Base-by-base conservation (phyloP, 257 asterid species). In the Cynanchum wilfordii region DNA sequence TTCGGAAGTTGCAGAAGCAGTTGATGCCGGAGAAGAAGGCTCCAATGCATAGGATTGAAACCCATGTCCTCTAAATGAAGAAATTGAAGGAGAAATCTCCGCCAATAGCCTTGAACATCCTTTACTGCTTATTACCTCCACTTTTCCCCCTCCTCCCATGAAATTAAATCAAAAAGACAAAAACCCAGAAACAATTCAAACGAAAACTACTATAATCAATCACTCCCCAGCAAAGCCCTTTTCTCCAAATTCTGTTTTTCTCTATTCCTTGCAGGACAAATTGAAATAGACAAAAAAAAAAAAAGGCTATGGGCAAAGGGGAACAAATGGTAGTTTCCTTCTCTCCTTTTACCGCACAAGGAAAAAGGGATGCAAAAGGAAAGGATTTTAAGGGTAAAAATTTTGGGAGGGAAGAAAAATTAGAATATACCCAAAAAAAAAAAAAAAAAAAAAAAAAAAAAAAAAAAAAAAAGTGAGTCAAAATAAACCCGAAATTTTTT, bases 91-190 rank as follows among this genome's bases (percentile, higher is more conserved):
- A 60, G 96, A 88, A 17, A 86, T 81, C 24, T 89, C 95, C 66
- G 81, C 71, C 71, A 91, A 87, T 27, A 85, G 74, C 91, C 85
- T 91, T 25, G 97, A 89, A 84, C 96, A 94, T 47, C 98, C 97
- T 70, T 88, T 94, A 24, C 90, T 90, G 70, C 82, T 71, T 52
- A 94, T 78, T 78, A 91, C 96, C 81, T 89, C 96, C 75, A 87
- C 96, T 74, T 84, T 85, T 67, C 87, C 87, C 68, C 84, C 81
- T 63, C 88, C 81, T 24, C 76, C 76, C 83, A 74, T 83, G 72
- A 71, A 36, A 45, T 75, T 22, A 75, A 9, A 77, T 84, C 89
- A 86, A 57, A 74, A 76, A 75, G 38, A 5, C 38, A 33, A 33
- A 64, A 50, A 76, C 24, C 7, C 11, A 54, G 76, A 13, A 55